Base-by-base conservation (phyloP, 2,329 filamentous ascomycete genomes). In the Colletotrichum graminicola region DNA sequence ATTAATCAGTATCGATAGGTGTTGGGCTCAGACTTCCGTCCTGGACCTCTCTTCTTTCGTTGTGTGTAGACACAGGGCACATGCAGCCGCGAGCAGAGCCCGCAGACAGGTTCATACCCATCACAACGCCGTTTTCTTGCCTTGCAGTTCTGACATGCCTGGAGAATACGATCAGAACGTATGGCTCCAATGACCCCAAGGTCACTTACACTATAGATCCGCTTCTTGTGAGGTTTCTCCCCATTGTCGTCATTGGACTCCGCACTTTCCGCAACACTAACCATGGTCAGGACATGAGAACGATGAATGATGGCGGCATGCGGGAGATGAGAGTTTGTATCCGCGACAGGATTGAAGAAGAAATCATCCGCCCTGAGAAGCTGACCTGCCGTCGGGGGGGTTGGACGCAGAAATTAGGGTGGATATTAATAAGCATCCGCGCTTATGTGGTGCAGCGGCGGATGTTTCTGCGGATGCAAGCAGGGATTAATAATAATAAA, bases 121-220 rank as follows among this genome's bases (percentile, higher is more conserved):
- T 73, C 72, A 32, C 72, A 73, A 18, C 69, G 65, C 16, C 64
- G 68, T 39, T 72, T 73, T 3, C 69, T 62, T 26, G 54, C 39
- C 21, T 69, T 43, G 16, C 72, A 73, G 11, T 67, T 41, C 7
- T 51, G 56, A 16, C 72, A 73, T 41, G 72, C 69, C 72, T 73
- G 6, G 6, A 12, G 26, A 21, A 2, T 29, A 21, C n/a, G 47
- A 7, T 34, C 1, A 67, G 39, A 21, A 41, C 34, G 10, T 16
- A 55, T 12, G 34, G 14, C 23, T 23, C 14, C 10, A 7, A 21
- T 1, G 5, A 23, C 11, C n/a, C 11, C 39, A 10, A 26, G 45
- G 29, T 34, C 18, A 49, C 67, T 62, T 59, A 71, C 67, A 43
- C 51, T 71, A 39, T 71, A 71, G 32, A 67, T 67, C 49, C 67